These are phyloP conservation scores for Elaeagnus macrophylla DNA, from an alignment of 306 rosid genomes.

Conservation along the genomic window DNA sequence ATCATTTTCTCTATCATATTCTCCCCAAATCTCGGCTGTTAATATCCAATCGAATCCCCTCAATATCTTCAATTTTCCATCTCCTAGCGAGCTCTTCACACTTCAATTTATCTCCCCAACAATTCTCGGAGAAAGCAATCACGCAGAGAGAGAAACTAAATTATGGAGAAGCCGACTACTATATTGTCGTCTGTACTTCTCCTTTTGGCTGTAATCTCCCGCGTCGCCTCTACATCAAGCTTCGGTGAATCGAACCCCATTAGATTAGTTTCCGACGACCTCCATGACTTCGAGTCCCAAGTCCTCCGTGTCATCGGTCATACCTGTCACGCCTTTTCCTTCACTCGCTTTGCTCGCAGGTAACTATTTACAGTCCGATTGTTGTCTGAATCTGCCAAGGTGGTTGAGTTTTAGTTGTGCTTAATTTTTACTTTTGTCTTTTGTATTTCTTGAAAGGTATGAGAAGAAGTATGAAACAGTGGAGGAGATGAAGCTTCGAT, in stretches of 20 bases:
- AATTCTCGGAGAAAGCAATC: too few relatives aligned
- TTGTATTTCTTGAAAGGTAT: slow-evolving; percentile 19
- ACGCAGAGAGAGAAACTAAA: too few relatives aligned
- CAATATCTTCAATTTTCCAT: too few relatives aligned
- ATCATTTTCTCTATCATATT: too few relatives aligned
- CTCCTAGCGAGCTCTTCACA: too few relatives aligned
- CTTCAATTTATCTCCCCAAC: too few relatives aligned
- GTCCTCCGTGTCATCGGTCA: slow-evolving; percentile 51
- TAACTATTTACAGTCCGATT: too few relatives aligned
- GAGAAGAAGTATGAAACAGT: slow-evolving; percentile 55
- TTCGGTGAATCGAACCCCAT: slow-evolving; percentile 77
- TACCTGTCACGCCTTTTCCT: slow-evolving; percentile 42
- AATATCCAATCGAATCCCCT: too few relatives aligned
- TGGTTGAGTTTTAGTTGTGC: not conserved
- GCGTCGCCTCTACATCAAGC: slow-evolving; percentile 36
- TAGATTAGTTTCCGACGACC: slow-evolving; percentile 43
- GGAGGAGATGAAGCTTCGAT: slow-evolving; percentile 64
- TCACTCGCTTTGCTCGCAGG: slow-evolving; percentile 72
- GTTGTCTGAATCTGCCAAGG: too few relatives aligned
- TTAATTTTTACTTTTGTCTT: not conserved
- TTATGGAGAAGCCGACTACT: too few relatives aligned
- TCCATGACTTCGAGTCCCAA: slow-evolving; percentile 40
- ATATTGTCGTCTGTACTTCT: too few relatives aligned
- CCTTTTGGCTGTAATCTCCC: slow-evolving; percentile 6
- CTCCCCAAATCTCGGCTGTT: too few relatives aligned